Evolutionary conservation across 495 filamentous ascomycete species (phyloP).

Genomic region (Neurospora cerealis): DNA sequence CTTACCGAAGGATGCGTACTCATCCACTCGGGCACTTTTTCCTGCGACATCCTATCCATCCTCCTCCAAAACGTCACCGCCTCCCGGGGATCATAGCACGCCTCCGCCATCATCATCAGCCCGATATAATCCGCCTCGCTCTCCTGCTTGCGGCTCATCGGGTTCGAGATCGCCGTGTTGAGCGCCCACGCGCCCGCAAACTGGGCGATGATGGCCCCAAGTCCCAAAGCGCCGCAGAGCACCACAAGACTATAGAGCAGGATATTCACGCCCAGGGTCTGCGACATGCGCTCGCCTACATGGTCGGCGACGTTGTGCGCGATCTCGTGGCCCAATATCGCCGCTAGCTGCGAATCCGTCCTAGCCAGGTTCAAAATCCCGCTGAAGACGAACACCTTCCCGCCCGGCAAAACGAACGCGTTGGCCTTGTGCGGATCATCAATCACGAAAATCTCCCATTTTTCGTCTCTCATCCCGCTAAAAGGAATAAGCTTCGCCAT

Average conservation of each 20-base stretch:
- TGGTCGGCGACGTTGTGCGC: conserved; percentile 86
- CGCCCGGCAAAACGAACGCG: conserved; percentile 87
- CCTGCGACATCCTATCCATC: conserved; percentile 55
- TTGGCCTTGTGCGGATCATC: conserved; percentile 52
- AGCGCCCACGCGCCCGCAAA: conserved; percentile 37
- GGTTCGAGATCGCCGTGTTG: conserved; percentile 55
- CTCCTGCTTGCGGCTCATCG: conserved; percentile 57
- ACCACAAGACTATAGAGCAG: conserved; percentile 41
- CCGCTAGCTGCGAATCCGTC: conserved; percentile 67
- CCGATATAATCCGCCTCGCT: conserved; percentile 82
- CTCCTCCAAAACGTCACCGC: conserved; percentile 66
- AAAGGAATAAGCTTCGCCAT: conserved; percentile 62
- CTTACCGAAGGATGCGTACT: conserved; percentile 78
- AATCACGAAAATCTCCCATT: conserved; percentile 86
- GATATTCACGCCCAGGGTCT: conserved; percentile 45
- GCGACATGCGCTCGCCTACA: conserved; percentile 62
- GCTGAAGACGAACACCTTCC: conserved; percentile 87
- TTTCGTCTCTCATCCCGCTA: conserved; percentile 45
- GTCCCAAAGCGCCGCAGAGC: conserved; percentile 41
- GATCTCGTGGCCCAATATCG: conserved; percentile 87
- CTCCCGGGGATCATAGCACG: conserved; percentile 60
- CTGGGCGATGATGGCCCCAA: conserved; percentile 26
- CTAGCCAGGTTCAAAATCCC: conserved; percentile 66
- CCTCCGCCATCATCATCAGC: conserved; percentile 53
- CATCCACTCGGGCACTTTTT: conserved; percentile 62